Conservation (phyloP, 2,329 filamentous ascomycete genomes). For the Fusarium clavum region DNA sequence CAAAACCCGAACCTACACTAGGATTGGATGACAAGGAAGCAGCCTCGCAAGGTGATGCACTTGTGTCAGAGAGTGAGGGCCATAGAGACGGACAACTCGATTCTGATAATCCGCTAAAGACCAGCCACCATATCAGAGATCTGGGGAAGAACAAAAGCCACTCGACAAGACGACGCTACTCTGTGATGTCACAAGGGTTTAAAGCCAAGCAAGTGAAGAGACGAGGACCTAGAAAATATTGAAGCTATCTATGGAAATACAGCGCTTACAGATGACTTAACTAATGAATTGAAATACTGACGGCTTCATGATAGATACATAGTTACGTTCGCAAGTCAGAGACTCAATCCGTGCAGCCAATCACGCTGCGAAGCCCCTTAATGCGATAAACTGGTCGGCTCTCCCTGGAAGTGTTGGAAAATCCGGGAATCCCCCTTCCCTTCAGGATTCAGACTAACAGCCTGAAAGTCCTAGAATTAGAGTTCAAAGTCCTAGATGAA, state of each 20-base stretch:
- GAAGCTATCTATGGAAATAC: not conserved
- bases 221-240: not conserved
- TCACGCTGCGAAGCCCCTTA: not conserved
- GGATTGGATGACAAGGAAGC: not conserved
- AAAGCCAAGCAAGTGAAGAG: not conserved
- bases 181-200: not conserved
- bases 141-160: not conserved
- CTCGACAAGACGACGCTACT: not conserved
- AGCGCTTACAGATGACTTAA: not conserved
- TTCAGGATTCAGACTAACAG: too few relatives aligned
- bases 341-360: not conserved
- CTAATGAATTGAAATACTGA: not conserved
- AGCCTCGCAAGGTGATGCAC: not conserved
- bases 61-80: not conserved
- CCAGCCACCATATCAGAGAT: not conserved
- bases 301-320: not conserved
- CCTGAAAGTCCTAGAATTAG: too few relatives aligned
- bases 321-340: not conserved
- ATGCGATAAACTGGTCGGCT: not conserved
- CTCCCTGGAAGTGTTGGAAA: not conserved
- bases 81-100: not conserved
- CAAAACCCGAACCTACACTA: not conserved
- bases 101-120: not conserved
- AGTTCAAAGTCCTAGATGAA: too few relatives aligned
- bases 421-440: not conserved